A percentile compares a stretch with the other conserved stretches of the same genome.
Conservation (phyloP, 1,139 yeast species). For the Ogataea hybrid region DNA sequence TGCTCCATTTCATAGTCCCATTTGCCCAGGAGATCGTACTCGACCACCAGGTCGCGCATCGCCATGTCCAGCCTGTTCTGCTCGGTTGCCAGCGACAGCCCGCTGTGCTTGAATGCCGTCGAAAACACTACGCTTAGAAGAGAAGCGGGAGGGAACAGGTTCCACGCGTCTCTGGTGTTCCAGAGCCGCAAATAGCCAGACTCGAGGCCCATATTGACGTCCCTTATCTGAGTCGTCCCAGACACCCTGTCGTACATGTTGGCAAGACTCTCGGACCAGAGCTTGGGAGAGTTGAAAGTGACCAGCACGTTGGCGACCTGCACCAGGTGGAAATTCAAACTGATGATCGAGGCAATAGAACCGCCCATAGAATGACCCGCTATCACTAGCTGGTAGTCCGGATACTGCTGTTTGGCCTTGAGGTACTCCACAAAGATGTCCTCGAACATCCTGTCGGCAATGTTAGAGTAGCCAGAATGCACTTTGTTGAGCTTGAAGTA, state of each 20-base stretch:
- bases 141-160: too few relatives aligned
- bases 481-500: too few relatives aligned
- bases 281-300: slow-evolving; percentile 59
- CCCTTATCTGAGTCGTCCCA: slow-evolving; percentile 10
- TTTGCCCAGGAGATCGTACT: slow-evolving; percentile 19
- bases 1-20: slow-evolving; percentile 21
- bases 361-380: slow-evolving; percentile 78
- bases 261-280: slow-evolving; percentile 44
- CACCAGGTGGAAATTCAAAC: slow-evolving; percentile 53
- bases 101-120: slow-evolving; percentile 18
- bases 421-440: slow-evolving; percentile 17
- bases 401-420: slow-evolving; percentile 34
- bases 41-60: slow-evolving; percentile 15
- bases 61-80: slow-evolving; percentile 10
- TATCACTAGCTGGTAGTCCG: slow-evolving; percentile 50
- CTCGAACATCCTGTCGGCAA: slow-evolving; percentile 18
- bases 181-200: slow-evolving; percentile 21
- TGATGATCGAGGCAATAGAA: slow-evolving; percentile 60
- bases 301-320: slow-evolving; percentile 55
- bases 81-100: slow-evolving; percentile 19
- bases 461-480: slow-evolving; percentile 19
- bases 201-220: slow-evolving; percentile 9
- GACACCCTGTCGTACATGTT: slow-evolving; percentile 36
- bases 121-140: slow-evolving; percentile 11
- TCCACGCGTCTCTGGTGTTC: slow-evolving; percentile 24